phyloP scores from a whole-genome alignment of 441 rosid genomes.

The Erodium trifolium region DNA sequence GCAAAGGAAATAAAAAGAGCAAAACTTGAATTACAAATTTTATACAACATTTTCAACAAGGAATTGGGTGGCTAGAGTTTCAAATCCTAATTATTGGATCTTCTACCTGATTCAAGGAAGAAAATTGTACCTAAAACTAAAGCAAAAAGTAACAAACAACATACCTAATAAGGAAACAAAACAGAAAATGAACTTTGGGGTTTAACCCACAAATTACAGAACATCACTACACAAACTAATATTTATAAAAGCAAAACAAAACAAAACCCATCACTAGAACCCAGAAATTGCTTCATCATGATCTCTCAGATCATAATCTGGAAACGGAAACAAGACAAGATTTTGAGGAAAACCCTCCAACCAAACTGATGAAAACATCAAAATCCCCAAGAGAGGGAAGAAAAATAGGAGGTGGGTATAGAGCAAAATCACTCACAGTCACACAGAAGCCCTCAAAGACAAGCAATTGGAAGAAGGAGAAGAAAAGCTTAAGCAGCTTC shows the following conservation, averaged over 20 bases:
- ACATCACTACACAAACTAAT: background rate
- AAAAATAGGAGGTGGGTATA: background rate
- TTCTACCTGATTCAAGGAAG: background rate
- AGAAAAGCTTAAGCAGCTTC: conserved; percentile 32
- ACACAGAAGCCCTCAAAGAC: background rate
- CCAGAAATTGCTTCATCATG: background rate
- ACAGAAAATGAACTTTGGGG: background rate
- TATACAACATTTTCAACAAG: background rate
- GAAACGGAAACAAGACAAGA: background rate
- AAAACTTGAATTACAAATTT: background rate
- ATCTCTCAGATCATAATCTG: background rate
- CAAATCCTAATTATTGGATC: background rate
- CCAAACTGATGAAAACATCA: background rate
- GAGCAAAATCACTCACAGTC: conserved; percentile 2
- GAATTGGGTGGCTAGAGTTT: background rate
- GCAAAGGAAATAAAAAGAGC: background rate
- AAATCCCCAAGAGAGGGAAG: background rate
- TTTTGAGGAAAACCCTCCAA: background rate
- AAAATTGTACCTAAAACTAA: background rate
- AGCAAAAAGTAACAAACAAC: background rate
- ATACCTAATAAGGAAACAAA: background rate
- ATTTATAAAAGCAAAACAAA: background rate
- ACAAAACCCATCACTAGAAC: background rate
- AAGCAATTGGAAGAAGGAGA: conserved; percentile 3
- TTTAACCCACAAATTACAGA: background rate